Conservation (phyloP, 768 basidiomycete genomes). For the Boletellus emodensis region DNA sequence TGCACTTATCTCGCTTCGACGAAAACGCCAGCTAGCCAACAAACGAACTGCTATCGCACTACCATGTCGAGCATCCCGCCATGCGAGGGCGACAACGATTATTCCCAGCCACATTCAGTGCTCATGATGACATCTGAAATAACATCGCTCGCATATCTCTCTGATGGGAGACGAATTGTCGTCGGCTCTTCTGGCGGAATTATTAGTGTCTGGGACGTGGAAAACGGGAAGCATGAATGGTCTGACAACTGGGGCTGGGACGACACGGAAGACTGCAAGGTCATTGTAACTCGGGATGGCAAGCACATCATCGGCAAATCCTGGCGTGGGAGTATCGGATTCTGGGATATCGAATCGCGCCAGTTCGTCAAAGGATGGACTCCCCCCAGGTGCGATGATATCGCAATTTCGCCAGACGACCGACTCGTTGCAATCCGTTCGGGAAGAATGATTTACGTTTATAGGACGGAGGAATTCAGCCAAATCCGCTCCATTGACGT, state of each 20-base stretch:
- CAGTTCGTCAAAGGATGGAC: not conserved
- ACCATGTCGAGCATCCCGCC: not conserved
- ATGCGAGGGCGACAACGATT: not conserved
- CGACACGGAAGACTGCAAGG: not conserved
- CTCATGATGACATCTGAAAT: not conserved
- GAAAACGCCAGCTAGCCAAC: no score
- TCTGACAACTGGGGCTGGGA: no score
- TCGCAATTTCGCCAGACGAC: constrained; percentile 2
- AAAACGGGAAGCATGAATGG: not conserved
- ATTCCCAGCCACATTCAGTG: not conserved
- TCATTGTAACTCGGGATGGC: constrained; percentile 1
- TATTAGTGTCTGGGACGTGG: not conserved
- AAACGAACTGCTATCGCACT: constrained; percentile 1
- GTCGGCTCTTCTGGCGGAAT: not conserved
- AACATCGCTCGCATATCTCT: not conserved
- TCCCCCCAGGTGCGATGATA: accelerated
- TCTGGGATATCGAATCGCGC: not conserved
- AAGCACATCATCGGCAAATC: not conserved
- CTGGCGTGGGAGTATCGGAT: not conserved
- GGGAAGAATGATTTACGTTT: not conserved
- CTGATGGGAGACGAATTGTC: not conserved
- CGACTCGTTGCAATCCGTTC: not conserved
- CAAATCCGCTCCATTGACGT: not conserved
- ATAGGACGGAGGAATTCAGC: not conserved
- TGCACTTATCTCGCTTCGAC: no score